Base-by-base conservation (phyloP, 208 protist species). In the Crithidia sp. region DNA sequence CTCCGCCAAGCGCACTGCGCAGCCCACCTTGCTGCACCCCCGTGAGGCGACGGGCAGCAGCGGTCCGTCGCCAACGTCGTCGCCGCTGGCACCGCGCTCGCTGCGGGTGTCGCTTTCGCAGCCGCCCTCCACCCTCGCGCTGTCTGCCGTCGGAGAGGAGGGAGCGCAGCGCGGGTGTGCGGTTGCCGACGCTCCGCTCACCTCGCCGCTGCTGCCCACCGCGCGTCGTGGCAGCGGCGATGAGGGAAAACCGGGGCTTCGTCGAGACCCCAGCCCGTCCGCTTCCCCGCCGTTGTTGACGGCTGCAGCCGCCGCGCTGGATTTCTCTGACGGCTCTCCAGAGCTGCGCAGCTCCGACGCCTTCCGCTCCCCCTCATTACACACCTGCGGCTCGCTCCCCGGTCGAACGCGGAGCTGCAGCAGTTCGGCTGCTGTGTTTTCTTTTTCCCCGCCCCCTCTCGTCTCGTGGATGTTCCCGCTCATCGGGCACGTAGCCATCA, bases 401-500 rank as follows among this genome's bases (percentile, higher is more conserved):
- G 52, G 28, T 12, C 52, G 50, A 44, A n/a, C n/a, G 61, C 63
- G 44, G 60, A 62, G 74, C 60, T 82, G 62, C 67, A 93, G 53
- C 65, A 83, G 61, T 97, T 84, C 77, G 92, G 92, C 53, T 96
- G 82, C 80, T 95, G 89, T 60, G 80, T 97, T 50, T 91, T 95
- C 37, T 97, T 93, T 79, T 95, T 93, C 16, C 88, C 93, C n/a
- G 66, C 89, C 5, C 5, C 91, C 89, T 7, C 43, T 94, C 17
- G 63, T 97, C 8, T 92, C 86, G 49, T 96, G 91, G 88, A 41
- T 97, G 39, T 81, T 96, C 37, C 93, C 93, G 4, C 75, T 94
- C 19, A 76, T 83, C 10, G 93, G 93, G 8, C 91, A 97, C 65
- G 85, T 94, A 7, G 90, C 81, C 55, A 95, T 97, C 75, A 85